Conservation (phyloP, 2,329 filamentous ascomycete genomes). For the Amphichorda felina region DNA sequence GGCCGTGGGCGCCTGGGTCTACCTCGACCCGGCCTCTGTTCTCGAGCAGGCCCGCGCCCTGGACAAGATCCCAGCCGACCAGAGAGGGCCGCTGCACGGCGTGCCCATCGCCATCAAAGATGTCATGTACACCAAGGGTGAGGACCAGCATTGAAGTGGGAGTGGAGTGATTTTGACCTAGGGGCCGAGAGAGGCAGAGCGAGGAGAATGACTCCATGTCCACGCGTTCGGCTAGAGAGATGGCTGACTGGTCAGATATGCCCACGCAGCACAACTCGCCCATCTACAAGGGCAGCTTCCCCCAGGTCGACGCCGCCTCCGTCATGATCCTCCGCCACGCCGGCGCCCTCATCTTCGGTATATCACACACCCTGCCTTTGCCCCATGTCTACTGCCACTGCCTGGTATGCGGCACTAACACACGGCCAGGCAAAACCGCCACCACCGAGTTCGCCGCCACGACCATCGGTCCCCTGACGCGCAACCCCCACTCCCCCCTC, state of each 20-base stretch:
- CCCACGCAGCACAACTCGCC: conserved; percentile 44
- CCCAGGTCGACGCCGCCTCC: conserved; percentile 36
- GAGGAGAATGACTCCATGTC: too few relatives aligned
- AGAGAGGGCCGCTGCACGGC: conserved; percentile 6
- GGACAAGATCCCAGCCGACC: conserved; percentile 18
- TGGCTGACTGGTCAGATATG: too few relatives aligned
- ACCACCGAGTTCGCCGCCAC: conserved; percentile 55
- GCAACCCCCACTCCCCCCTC: conserved; percentile 51
- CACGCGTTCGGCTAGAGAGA: too few relatives aligned
- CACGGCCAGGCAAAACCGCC: conserved; percentile 21
- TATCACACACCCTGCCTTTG: conserved; percentile 1
- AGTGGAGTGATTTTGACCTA: too few relatives aligned
- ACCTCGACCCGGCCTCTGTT: conserved; percentile 28
- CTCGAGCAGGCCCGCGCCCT: conserved; percentile 33
- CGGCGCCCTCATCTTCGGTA: conserved; percentile 41
- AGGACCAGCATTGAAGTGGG: too few relatives aligned
- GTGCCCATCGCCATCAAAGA: conserved; percentile 41
- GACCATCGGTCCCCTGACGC: conserved; percentile 36
- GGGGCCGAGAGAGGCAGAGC: too few relatives aligned
- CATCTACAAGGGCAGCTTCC: conserved; percentile 34
- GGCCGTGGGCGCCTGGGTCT: conserved; percentile 34
- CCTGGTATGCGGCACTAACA: neutral
- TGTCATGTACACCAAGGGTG: conserved; percentile 40
- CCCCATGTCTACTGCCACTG: neutral
- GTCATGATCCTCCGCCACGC: conserved; percentile 36